Evolutionary conservation across 2,329 filamentous ascomycete species (phyloP).

Genomic region (Nemania sp.): DNA sequence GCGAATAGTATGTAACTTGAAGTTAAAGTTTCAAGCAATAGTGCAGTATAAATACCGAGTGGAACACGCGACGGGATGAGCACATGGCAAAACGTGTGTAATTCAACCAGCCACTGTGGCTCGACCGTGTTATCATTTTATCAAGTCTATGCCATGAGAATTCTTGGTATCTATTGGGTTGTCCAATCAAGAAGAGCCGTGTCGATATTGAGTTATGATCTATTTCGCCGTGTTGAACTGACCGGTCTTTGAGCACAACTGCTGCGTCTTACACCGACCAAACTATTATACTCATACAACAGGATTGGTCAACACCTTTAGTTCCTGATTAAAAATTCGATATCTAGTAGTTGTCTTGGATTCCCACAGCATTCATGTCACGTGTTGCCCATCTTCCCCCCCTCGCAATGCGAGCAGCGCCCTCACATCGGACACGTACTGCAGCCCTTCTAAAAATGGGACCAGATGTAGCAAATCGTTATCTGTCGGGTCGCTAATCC

Average conservation of each 20-base stretch:
- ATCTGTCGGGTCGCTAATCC: slow-evolving; percentile 98
- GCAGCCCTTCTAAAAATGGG: slow-evolving; percentile 87
- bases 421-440: slow-evolving; percentile 95
- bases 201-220: no score
- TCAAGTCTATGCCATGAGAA: no score
- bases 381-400: slow-evolving; percentile 72
- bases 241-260: no score
- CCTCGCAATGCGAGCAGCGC: slow-evolving; percentile 86
- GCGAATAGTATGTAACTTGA: no score
- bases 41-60: no score
- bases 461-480: slow-evolving; percentile 92
- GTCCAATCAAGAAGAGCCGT: no score
- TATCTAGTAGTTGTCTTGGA: slow-evolving; percentile 20
- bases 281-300: slow-evolving; percentile 6
- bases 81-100: no score
- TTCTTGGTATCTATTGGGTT: background rate
- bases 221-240: background rate
- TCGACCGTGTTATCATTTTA: no score
- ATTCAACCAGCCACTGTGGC: no score
- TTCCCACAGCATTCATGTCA: slow-evolving; percentile 20
- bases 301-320: background rate
- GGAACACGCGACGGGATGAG: no score
- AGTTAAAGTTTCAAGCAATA: no score
- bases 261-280: background rate
- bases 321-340: slow-evolving; percentile 23